A percentile compares a stretch with the other conserved stretches of the same genome.
These are phyloP conservation scores for Coemansia sp. DNA, from an alignment of 192 early-diverging fungal species.

Conservation along the genomic window DNA sequence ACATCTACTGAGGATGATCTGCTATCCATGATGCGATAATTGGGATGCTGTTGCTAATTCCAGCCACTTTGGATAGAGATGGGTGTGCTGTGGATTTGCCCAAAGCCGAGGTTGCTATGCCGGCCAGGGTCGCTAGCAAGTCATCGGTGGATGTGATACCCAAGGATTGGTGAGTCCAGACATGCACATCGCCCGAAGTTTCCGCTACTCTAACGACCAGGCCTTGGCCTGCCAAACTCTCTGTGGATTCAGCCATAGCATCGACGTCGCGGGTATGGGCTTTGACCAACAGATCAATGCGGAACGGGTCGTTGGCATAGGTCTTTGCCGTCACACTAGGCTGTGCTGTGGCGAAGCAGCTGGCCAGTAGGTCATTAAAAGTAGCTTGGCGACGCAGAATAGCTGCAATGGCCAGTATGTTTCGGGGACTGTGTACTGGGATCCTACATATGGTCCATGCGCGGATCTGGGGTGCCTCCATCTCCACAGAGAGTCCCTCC, in stretches of 20 bases:
- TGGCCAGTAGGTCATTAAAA: constrained; percentile 44
- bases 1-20: background rate
- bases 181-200: constrained; percentile 11
- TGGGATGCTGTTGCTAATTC: constrained; percentile 38
- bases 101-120: constrained; percentile 6
- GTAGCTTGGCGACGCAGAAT: constrained; percentile 43
- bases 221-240: constrained; percentile 1
- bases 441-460: constrained; percentile 38
- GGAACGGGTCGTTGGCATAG: constrained; percentile 47
- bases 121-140: constrained; percentile 14
- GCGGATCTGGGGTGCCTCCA: constrained; percentile 47
- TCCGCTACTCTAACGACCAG: constrained; percentile 29
- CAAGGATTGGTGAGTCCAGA: constrained; percentile 34
- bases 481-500: constrained; percentile 11
- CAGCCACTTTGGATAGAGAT: constrained; percentile 23
- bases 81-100: constrained; percentile 7
- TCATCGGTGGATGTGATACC: constrained; percentile 12
- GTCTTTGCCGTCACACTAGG: constrained; percentile 16
- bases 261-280: background rate
- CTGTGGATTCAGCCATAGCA: background rate
- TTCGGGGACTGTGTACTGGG: constrained; percentile 19
- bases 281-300: constrained; percentile 29
- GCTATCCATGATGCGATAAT: constrained; percentile 27
- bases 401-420: constrained; percentile 20
- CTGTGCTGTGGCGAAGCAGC: constrained; percentile 19